Base-by-base conservation (phyloP, 495 filamentous ascomycete species). In the Bryoglossum gracile region DNA sequence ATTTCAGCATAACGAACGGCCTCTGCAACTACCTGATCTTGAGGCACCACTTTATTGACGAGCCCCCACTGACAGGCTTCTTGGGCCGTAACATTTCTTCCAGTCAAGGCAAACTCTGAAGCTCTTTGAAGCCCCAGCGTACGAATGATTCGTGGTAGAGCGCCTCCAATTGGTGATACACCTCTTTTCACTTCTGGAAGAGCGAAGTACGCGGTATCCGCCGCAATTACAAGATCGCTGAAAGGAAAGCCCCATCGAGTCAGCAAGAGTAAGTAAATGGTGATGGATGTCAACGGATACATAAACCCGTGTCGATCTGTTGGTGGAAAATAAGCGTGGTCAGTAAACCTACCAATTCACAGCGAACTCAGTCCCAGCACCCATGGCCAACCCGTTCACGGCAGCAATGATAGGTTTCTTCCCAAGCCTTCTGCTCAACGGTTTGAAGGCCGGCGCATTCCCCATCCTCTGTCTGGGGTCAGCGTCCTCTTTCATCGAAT, bases 291-390 rank as follows among this genome's bases (percentile, higher is more conserved):
- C 28, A n/a, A 6, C n/a, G n/a, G n/a, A n/a, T n/a, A n/a, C n/a
- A n/a, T n/a, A n/a, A n/a, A n/a, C n/a, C n/a, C n/a, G n/a, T 11
- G 16, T 19, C 4, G 11, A 21, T 19, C 1, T 11, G 13, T n/a
- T 14, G 22, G 13, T 6, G 18, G 37, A 33, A 28, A 28, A 26
- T n/a, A 34, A 46, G 13, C 25, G 14, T 13, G 33, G 39, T 25
- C 10, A 23, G 23, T 32, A 21, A 24, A 42, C 38, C 8, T 33
- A 50, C 48, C 74, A 76, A 50, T 88, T 88, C 2, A 79, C 66
- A 3, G 76, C 65, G 65, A 85, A 81, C 65, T 89, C 85, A 48
- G 78, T 75, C 4, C 85, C 85, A 37, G 83, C 85, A n/a, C 85
- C 85, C 47, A 82, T 69, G 48, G 75, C 77, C 16, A 80, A 59